Evolutionary conservation across 176 grass and related monocot species (phyloP).

Genomic region (Cymbopogon citratus): DNA sequence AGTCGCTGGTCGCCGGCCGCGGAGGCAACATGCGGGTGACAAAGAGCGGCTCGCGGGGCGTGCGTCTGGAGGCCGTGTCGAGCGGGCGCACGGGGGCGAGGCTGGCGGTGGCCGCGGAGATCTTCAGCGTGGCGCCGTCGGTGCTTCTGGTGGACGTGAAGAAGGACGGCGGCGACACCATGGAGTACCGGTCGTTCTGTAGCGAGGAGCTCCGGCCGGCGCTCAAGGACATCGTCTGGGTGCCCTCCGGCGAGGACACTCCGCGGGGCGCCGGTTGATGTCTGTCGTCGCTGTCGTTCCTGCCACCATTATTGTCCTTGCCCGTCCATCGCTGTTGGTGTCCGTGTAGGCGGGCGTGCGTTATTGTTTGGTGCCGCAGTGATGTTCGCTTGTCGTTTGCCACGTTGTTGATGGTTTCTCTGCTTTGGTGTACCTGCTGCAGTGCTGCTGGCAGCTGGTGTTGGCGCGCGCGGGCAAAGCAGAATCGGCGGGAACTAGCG

Average conservation of each 20-base stretch:
- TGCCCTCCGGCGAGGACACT: neutral
- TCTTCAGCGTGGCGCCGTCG: conserved; percentile 29
- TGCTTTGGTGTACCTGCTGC: neutral
- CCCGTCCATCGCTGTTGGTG: neutral
- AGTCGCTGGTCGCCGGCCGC: conserved; percentile 34
- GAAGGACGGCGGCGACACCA: neutral
- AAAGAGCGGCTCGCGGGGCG: conserved; percentile 20
- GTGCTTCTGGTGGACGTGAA: conserved; percentile 2
- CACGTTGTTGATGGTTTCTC: neutral
- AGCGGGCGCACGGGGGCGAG: conserved; percentile 6
- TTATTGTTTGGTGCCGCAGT: conserved; percentile 22
- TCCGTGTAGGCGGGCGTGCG: neutral
- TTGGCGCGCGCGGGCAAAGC: neutral
- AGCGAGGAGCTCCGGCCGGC: neutral
- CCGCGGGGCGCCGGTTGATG: neutral
- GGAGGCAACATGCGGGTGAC: conserved; percentile 32
- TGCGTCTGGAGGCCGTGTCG: conserved; percentile 34
- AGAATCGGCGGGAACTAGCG: neutral
- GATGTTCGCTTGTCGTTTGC: neutral
- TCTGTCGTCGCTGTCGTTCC: neutral
- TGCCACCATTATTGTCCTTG: conserved; percentile 13
- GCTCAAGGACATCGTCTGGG: neutral
- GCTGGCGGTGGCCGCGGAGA: conserved; percentile 30
- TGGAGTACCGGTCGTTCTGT: neutral
- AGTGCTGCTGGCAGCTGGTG: neutral